A percentile compares a stretch with the other conserved stretches of the same genome.
phyloP scores from a whole-genome alignment of 1,284 basidiomycete genomes.

The Ceratobasidium theobromae region DNA sequence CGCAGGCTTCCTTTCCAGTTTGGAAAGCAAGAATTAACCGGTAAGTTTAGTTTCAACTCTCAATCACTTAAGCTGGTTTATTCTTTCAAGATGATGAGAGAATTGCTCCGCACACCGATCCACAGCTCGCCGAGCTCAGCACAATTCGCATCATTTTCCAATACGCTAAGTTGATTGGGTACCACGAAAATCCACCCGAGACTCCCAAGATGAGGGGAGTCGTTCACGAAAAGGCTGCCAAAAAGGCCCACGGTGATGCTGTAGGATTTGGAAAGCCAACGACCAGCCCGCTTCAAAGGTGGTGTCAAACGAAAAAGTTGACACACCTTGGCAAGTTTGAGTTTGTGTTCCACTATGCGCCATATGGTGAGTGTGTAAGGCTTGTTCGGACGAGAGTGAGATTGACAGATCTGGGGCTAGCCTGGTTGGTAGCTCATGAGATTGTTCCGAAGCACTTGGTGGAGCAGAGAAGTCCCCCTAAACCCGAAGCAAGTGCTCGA shows the following conservation, averaged over 20 bases:
- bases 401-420: no score
- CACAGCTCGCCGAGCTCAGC: constrained; percentile 1
- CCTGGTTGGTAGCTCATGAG: background rate
- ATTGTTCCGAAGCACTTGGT: no score
- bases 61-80: background rate
- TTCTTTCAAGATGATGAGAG: constrained; percentile 6
- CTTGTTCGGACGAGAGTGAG: background rate
- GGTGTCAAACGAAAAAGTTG: background rate
- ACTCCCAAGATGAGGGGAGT: background rate
- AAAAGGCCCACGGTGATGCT: constrained; percentile 15
- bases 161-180: constrained; percentile 1
- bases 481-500: no score
- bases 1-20: constrained; percentile 1
- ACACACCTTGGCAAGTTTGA: background rate
- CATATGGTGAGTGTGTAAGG: background rate
- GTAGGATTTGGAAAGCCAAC: background rate
- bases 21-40: constrained; percentile 18
- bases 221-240: constrained; percentile 15
- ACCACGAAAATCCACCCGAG: background rate
- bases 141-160: constrained; percentile 6
- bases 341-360: constrained; percentile 2
- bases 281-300: background rate
- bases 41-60: background rate
- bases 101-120: background rate
- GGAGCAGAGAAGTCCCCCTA: no score